Evolutionary conservation across 441 rosid species (phyloP), one percentile per base, ranked within the genome.

Genomic region (Euphorbia celastroides): DNA sequence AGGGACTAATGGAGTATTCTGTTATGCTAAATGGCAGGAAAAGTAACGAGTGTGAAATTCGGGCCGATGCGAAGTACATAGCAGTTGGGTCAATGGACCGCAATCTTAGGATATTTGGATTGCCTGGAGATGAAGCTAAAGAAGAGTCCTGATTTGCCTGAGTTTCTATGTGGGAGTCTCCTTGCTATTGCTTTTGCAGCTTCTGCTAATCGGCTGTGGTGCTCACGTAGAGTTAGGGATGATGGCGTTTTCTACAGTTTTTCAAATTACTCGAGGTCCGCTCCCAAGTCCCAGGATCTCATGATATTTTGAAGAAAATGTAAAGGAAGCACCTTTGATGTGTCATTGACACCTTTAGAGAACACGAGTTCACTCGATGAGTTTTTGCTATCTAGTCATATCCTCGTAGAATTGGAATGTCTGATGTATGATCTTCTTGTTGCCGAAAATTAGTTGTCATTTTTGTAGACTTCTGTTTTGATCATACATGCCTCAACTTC

Each of bases 1-100:
- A 14, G 59, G 25, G 28, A 30, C 20, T n/a, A 32, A 19, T 31
- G 25, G 25, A 60, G 60, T 50, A 28, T 5, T 54, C 2, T 20
- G 23, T 59, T 19, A 12, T 64, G 58, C 46, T 68, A 60, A 1
- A 16, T 60, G 69, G 75, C 82, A 92, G 99, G 97, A 57, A 88
- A 61, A 85, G 90, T 88, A 69, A 90, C 90, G 2, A 79, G 92
- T 51, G 85, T 86, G 13, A 95, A 88, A 75, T 92, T 95, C 57
- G 99, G 99, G 12, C 76, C 87, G 97, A 95, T 75, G 85, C 96
- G 27, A 90, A 83, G 69, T 95, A 86, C 73, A 57, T 92, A 67
- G 98, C 96, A 13, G 97, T 92, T 0, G 98, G 98, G 60, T 90
- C 99, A 13, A 92, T 92, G 99, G 99, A 95, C 72, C 92, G 92